Evolutionary conservation across 2,329 filamentous ascomycete genomes (phyloP).

Genomic region (Fusarium devonianum): DNA sequence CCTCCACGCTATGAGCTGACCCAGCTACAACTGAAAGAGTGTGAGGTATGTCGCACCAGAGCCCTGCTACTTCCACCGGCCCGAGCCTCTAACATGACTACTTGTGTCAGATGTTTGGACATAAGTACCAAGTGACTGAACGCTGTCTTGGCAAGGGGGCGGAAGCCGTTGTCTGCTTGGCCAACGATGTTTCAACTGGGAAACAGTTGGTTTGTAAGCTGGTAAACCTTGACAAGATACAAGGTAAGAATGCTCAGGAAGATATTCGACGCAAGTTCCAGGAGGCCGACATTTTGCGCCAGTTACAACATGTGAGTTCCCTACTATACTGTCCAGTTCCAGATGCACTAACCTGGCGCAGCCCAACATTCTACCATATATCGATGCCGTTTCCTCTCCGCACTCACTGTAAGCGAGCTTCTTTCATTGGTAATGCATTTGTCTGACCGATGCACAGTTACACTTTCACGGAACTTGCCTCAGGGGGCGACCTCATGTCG

Average conservation of each 20-base stretch:
- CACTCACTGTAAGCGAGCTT: constrained; percentile 52
- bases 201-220: constrained; percentile 75
- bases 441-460: constrained; percentile 49
- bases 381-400: constrained; percentile 58
- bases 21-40: constrained; percentile 44
- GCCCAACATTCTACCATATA: constrained; percentile 63
- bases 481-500: constrained; percentile 62
- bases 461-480: constrained; percentile 64
- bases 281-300: constrained; percentile 61
- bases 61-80: too few species aligned
- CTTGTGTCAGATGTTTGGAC: constrained; percentile 43
- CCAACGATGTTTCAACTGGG: constrained; percentile 56
- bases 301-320: constrained; percentile 59
- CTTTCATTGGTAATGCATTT: neutral
- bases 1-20: constrained; percentile 40
- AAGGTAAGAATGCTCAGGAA: constrained; percentile 37
- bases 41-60: constrained; percentile 37
- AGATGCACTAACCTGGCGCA: constrained; percentile 41
- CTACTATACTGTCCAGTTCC: neutral
- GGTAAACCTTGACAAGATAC: constrained; percentile 55
- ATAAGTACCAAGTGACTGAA: constrained; percentile 46
- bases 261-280: constrained; percentile 51
- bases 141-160: constrained; percentile 49
- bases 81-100: neutral
- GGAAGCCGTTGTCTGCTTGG: constrained; percentile 49